Evolutionary conservation across 441 rosid genomes (phyloP), one percentile per base, ranked within the genome.

Genomic region (Jatropha podagrica): DNA sequence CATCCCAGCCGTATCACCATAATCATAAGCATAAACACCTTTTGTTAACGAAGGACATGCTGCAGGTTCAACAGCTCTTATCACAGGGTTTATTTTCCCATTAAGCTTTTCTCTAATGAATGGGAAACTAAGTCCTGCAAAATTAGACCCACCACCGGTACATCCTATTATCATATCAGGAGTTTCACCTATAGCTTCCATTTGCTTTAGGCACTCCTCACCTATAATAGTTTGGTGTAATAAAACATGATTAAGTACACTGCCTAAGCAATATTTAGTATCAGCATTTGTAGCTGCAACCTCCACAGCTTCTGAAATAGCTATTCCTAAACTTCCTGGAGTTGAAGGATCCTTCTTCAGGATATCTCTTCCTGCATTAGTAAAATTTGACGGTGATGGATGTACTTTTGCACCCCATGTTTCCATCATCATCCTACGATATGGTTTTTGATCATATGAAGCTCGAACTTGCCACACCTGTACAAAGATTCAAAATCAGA

Each of bases 381-480:
- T 95, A 59, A 89, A 62, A 72, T 65, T 76, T 0, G 98, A 95
- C 18, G 99, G 99, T 1, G 99, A 91, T 54, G 98, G 97, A 79
- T 93, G 97, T 64, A 95, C 97, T 68, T 89, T 90, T 72, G 97
- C 97, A 0, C 98, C 99, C 98, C 99, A 93, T 18, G 99, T 93
- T 83, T 95, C 93, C 99, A 95, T 95, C 99, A 95, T 95, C 78
- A 95, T 49, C 80, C 92, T 81, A 3, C 99, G 90, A 73, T 93
- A 95, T 66, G 99, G 99, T 82, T 95, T 95, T 84, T 88, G 92
- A 81, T 95, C 92, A 54, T 86, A 95, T 0, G 99, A 95, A 60
- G 97, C 96, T 12, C 97, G 96, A 56, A 95, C 98, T 83, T 93
- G 99, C 99, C 98, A 95, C 71, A 95, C 97, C 98, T 95, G 58